A percentile compares a stretch with the other conserved stretches of the same genome.
phyloP scores from a whole-genome alignment of 2,329 filamentous ascomycete genomes.

The Cercospora berteroae region DNA sequence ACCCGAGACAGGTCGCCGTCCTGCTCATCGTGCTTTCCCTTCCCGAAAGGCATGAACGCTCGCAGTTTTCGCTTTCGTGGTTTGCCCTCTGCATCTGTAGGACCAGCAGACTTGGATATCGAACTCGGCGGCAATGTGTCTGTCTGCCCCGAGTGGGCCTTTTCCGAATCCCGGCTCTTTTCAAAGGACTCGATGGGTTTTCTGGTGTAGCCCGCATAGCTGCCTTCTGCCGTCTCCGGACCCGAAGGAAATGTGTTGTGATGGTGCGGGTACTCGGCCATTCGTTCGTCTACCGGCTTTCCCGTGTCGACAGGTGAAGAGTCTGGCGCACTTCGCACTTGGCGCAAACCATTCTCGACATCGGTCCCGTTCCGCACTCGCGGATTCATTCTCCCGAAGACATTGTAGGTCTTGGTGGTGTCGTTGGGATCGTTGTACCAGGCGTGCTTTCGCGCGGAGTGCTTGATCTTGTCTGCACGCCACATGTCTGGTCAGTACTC shows the following conservation, averaged over 20 bases:
- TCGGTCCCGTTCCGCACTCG: slow-evolving; percentile 20
- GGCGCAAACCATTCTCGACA: slow-evolving; percentile 25
- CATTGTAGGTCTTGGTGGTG: slow-evolving; percentile 29
- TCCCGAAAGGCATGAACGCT: slow-evolving; percentile 26
- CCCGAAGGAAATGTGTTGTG: slow-evolving; percentile 13
- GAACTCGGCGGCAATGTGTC: slow-evolving; percentile 18
- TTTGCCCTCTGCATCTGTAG: slow-evolving; percentile 17
- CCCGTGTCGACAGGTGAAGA: slow-evolving; percentile 19
- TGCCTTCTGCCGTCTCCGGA: slow-evolving; percentile 9
- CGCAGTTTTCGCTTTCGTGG: slow-evolving; percentile 26
- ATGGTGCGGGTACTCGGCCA: slow-evolving; percentile 8
- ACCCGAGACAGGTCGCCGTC: slow-evolving; percentile 8
- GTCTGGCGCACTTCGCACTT: slow-evolving; percentile 19
- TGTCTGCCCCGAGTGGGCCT: slow-evolving; percentile 13
- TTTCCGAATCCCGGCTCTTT: slow-evolving; percentile 10
- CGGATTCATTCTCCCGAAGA: slow-evolving; percentile 28
- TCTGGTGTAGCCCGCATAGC: slow-evolving; percentile 9
- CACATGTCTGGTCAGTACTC: slow-evolving; percentile 15
- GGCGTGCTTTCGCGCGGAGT: slow-evolving; percentile 30
- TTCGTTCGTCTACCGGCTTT: slow-evolving; percentile 16
- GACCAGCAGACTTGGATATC: slow-evolving; percentile 14
- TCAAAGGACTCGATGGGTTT: slow-evolving; percentile 6
- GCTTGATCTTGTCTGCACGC: slow-evolving; percentile 32
- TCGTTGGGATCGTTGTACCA: slow-evolving; percentile 31
- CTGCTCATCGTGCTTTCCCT: slow-evolving; percentile 1